These are phyloP conservation scores for Odonthalia washingtoniensis DNA, from an alignment of 31 red algal genomes.

Conservation along the genomic window DNA sequence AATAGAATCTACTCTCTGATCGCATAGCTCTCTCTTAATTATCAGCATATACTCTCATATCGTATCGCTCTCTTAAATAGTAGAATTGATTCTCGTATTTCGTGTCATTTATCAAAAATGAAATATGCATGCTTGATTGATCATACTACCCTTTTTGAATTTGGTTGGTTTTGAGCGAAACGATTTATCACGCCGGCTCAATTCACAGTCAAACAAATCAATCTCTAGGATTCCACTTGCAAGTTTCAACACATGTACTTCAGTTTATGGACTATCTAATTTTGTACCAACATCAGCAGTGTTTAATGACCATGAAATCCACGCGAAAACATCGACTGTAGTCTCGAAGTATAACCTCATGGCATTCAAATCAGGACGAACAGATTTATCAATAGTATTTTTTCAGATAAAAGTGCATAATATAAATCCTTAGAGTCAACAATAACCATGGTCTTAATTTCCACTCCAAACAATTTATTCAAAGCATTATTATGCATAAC, in stretches of 20 bases:
- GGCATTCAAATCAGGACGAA: slow-evolving; percentile 27
- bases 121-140: too few species aligned
- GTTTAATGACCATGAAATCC: slow-evolving; percentile 7
- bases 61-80: too few species aligned
- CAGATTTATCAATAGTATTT: slow-evolving; percentile 35
- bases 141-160: too few species aligned
- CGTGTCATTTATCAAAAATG: too few species aligned
- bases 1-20: too few species aligned
- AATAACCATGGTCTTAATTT: slow-evolving; percentile 4
- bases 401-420: neutral
- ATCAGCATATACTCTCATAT: too few species aligned
- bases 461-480: neutral
- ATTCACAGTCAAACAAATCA: neutral
- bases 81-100: too few species aligned
- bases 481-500: slow-evolving; percentile 1
- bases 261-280: neutral
- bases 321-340: slow-evolving; percentile 16
- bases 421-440: slow-evolving; percentile 27
- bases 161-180: too few species aligned
- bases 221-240: slow-evolving; percentile 30
- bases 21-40: too few species aligned
- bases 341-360: slow-evolving; percentile 40
- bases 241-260: neutral
- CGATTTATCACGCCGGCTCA: slow-evolving; percentile 8
- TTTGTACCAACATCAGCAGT: slow-evolving; percentile 14